These are phyloP conservation scores for Ramalina peruviana DNA, from an alignment of 495 filamentous ascomycete species.

Conservation along the genomic window DNA sequence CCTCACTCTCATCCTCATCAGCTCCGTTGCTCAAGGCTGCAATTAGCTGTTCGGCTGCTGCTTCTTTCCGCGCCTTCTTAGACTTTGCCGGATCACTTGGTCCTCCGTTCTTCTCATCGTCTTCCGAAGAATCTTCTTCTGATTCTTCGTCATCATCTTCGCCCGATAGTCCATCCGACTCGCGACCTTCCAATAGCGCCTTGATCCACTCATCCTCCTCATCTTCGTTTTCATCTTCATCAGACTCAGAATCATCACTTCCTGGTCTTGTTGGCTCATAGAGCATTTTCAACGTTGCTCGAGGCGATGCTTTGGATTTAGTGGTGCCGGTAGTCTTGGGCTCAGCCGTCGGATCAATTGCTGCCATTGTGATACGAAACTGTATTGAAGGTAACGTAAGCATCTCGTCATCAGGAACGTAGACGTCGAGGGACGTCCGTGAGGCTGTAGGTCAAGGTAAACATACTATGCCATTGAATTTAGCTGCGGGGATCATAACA, in stretches of 20 bases:
- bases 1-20: constrained; percentile 39
- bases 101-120: constrained; percentile 69
- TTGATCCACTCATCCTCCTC: constrained; percentile 48
- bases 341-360: constrained; percentile 74
- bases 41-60: constrained; percentile 34
- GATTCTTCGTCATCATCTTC: constrained; percentile 48
- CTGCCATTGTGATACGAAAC: constrained; percentile 98
- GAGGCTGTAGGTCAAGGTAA: not conserved
- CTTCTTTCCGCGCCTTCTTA: constrained; percentile 64
- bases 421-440: too few species aligned
- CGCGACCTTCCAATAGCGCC: constrained; percentile 29
- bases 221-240: constrained; percentile 45
- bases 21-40: constrained; percentile 16
- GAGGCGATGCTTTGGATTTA: constrained; percentile 44
- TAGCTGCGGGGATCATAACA: constrained; percentile 54
- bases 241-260: constrained; percentile 37
- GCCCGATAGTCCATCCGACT: constrained; percentile 39
- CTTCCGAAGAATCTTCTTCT: constrained; percentile 48
- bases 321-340: constrained; percentile 50
- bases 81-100: constrained; percentile 81
- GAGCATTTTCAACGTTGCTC: constrained; percentile 82
- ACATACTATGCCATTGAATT: constrained; percentile 26
- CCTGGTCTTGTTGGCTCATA: constrained; percentile 45
- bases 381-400: constrained; percentile 20
- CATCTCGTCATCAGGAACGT: too few species aligned